Evolutionary conservation across 257 asterid species (phyloP).

Genomic region (Ballota nigra): DNA sequence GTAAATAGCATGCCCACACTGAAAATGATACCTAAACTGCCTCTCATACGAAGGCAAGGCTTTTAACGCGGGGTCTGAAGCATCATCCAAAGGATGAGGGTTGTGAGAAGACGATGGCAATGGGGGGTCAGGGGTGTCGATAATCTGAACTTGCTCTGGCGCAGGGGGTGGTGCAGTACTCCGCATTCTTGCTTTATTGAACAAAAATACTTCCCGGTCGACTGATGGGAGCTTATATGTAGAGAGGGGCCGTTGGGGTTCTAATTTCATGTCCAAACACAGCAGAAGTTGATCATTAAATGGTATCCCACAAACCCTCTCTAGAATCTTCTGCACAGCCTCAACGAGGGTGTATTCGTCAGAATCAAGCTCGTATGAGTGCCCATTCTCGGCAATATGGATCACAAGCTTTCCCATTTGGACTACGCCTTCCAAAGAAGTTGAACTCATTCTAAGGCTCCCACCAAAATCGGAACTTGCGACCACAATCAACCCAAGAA

Average conservation of each 20-base stretch:
- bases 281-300: constrained; percentile 76
- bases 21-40: constrained; percentile 88
- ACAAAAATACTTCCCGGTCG: constrained; percentile 72
- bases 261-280: constrained; percentile 86
- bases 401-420: constrained; percentile 77
- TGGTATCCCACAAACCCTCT: constrained; percentile 58
- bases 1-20: constrained; percentile 71
- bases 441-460: constrained; percentile 53
- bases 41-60: constrained; percentile 91
- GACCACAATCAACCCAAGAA: constrained; percentile 15
- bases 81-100: constrained; percentile 79
- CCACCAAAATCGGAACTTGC: background rate
- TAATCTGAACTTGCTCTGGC: constrained; percentile 53
- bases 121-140: constrained; percentile 64
- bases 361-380: constrained; percentile 62
- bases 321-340: constrained; percentile 59
- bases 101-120: constrained; percentile 50
- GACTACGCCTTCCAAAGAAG: constrained; percentile 50
- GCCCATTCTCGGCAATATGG: constrained; percentile 89
- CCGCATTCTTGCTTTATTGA: constrained; percentile 81
- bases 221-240: constrained; percentile 71
- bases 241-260: constrained; percentile 66
- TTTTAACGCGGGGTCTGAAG: constrained; percentile 85
- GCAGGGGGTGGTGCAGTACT: constrained; percentile 57
- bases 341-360: constrained; percentile 79